These are phyloP conservation scores for Didymella keratinophila DNA, from an alignment of 2,329 filamentous ascomycete genomes.

Conservation along the genomic window DNA sequence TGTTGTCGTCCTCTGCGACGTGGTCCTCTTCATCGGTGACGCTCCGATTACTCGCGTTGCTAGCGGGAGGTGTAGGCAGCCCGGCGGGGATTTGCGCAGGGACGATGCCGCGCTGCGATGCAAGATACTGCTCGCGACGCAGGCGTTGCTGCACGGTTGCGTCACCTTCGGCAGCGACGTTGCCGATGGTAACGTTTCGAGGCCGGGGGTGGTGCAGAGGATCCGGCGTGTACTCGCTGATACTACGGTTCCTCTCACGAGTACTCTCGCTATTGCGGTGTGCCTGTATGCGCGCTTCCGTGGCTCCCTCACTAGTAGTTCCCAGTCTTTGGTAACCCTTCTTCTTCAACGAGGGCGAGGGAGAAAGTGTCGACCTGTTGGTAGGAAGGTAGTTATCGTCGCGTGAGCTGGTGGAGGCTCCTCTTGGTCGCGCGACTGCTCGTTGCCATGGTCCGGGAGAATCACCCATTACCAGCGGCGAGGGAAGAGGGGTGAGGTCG, in stretches of 20 bases:
- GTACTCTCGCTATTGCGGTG: conserved; percentile 44
- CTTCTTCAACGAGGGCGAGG: conserved; percentile 54
- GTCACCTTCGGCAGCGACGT: conserved; percentile 52
- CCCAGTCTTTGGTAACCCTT: conserved; percentile 58
- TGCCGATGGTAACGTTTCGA: conserved; percentile 74
- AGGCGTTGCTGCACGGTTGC: conserved; percentile 62
- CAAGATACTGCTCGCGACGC: conserved; percentile 82
- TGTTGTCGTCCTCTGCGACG: conserved; percentile 53
- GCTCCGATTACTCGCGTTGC: conserved; percentile 67
- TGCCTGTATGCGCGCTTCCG: conserved; percentile 40
- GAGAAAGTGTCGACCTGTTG: conserved; percentile 44
- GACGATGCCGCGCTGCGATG: conserved; percentile 77
- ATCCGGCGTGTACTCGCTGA: conserved; percentile 88
- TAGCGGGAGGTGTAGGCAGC: conserved; percentile 79
- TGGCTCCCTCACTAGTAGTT: conserved; percentile 52
- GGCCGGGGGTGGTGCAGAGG: conserved; percentile 69
- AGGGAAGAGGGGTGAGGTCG: conserved; percentile 62
- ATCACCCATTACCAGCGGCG: conserved; percentile 55
- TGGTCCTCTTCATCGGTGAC: conserved; percentile 64
- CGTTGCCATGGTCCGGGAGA: conserved; percentile 55
- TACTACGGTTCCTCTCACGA: conserved; percentile 78
- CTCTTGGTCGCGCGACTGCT: conserved; percentile 46
- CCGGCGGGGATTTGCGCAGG: conserved; percentile 55
- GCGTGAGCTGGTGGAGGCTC: conserved; percentile 39
- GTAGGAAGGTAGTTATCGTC: conserved; percentile 46